A percentile compares a stretch with the other conserved stretches of the same genome.
phyloP scores from a whole-genome alignment of 352 stramenopile genomes.

The Globisporangium cederbergense region DNA sequence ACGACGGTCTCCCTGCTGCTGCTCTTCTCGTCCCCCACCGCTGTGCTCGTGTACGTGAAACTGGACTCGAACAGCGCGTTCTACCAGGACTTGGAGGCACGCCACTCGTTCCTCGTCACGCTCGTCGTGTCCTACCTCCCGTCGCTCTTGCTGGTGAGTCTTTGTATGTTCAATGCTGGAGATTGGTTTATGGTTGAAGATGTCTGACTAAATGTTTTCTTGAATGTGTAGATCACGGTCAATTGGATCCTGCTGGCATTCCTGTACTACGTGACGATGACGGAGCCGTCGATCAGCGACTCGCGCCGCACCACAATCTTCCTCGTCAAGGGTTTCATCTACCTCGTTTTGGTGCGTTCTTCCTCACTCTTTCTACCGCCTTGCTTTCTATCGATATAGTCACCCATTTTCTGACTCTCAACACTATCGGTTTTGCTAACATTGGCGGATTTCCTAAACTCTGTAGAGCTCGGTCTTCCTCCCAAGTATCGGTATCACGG shows the following conservation, averaged over 20 bases:
- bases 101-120: constrained; percentile 50
- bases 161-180: neutral
- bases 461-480: constrained; percentile 72
- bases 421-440: neutral
- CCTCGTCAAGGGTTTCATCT: constrained; percentile 72
- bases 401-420: neutral
- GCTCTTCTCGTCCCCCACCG: constrained; percentile 73
- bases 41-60: constrained; percentile 82
- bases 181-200: neutral
- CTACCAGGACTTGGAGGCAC: constrained; percentile 42
- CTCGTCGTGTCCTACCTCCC: constrained; percentile 69
- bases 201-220: constrained; percentile 1
- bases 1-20: constrained; percentile 53
- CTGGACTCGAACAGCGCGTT: constrained; percentile 62
- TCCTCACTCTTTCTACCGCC: neutral
- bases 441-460: neutral
- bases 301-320: constrained; percentile 65
- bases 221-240: constrained; percentile 49
- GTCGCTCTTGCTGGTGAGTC: constrained; percentile 60
- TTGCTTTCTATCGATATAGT: neutral
- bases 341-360: constrained; percentile 63
- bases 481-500: constrained; percentile 73
- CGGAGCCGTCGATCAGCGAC: constrained; percentile 62
- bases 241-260: constrained; percentile 76
- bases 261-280: constrained; percentile 66